phyloP scores from a whole-genome alignment of 2,329 filamentous ascomycete genomes.

The Xylariaceae sp. region DNA sequence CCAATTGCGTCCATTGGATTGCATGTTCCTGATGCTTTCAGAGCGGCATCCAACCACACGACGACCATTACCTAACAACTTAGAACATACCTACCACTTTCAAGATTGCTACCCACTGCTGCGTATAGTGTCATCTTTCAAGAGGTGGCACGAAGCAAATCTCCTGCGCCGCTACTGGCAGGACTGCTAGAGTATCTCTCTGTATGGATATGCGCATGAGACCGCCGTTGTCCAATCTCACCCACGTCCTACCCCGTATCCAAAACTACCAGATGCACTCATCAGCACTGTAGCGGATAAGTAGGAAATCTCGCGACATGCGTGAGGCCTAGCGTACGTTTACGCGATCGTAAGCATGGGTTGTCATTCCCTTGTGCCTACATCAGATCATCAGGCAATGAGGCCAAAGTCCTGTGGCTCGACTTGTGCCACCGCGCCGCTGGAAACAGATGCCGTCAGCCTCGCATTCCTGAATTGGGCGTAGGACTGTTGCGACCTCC shows the following conservation, averaged over 20 bases:
- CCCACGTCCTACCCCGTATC: background rate
- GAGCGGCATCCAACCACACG: background rate
- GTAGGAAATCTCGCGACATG: background rate
- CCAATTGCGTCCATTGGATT: background rate
- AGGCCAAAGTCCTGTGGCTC: constrained; percentile 6
- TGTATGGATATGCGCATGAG: background rate
- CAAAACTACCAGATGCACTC: background rate
- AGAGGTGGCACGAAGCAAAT: background rate
- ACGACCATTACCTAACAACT: background rate
- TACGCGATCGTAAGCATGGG: background rate
- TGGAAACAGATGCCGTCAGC: constrained; percentile 17
- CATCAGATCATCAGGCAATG: background rate
- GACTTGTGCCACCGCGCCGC: constrained; percentile 7
- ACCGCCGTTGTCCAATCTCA: constrained; percentile 3
- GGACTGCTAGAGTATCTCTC: background rate
- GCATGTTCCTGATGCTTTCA: background rate
- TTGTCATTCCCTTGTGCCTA: background rate
- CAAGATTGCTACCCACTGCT: background rate
- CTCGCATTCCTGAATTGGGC: constrained; percentile 18
- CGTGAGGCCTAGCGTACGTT: no score
- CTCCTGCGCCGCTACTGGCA: background rate
- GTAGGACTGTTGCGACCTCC: constrained; percentile 15
- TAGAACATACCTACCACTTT: background rate
- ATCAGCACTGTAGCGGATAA: background rate
- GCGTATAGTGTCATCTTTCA: background rate